A percentile compares a stretch with the other conserved stretches of the same genome.
phyloP scores from a whole-genome alignment of 352 stramenopile species.

The Phytophthora cactorum region DNA sequence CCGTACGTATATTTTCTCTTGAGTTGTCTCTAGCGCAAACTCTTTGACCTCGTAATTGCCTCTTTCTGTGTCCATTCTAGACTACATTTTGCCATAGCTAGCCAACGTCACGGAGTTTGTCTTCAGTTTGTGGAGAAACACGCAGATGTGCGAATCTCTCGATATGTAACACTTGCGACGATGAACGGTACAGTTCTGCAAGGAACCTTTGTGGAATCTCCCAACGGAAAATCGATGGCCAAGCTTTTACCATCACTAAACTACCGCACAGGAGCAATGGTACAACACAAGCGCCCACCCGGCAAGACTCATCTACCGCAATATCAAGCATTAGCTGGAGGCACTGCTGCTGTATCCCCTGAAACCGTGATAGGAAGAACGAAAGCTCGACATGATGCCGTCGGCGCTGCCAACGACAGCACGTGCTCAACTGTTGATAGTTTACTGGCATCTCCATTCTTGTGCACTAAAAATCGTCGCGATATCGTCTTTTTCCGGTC shows the following conservation, averaged over 20 bases:
- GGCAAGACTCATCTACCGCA: constrained; percentile 24
- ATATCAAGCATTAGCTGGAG: constrained; percentile 20
- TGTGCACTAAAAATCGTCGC: constrained; percentile 58
- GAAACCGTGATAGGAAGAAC: constrained; percentile 14
- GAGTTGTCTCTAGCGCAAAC: not conserved
- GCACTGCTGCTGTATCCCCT: constrained; percentile 25
- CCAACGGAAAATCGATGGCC: constrained; percentile 49
- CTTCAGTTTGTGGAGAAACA: constrained; percentile 61
- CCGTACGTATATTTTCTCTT: constrained; percentile 50
- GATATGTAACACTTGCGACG: constrained; percentile 63
- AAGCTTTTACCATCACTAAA: constrained; percentile 71
- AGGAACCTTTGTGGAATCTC: constrained; percentile 70
- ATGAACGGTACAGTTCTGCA: constrained; percentile 58
- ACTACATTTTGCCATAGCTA: constrained; percentile 84
- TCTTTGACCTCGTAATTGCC: not conserved
- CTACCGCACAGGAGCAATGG: constrained; percentile 40
- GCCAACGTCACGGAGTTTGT: constrained; percentile 74
- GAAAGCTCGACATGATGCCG: constrained; percentile 24
- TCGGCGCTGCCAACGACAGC: constrained; percentile 24
- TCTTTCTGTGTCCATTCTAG: constrained; percentile 26
- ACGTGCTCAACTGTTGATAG: constrained; percentile 53
- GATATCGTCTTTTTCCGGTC: constrained; percentile 79
- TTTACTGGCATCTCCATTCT: constrained; percentile 54
- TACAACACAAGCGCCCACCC: constrained; percentile 26
- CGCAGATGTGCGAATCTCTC: constrained; percentile 66